Base-by-base conservation (phyloP, 352 stramenopile species). In the Globisporangium cederbergense region DNA sequence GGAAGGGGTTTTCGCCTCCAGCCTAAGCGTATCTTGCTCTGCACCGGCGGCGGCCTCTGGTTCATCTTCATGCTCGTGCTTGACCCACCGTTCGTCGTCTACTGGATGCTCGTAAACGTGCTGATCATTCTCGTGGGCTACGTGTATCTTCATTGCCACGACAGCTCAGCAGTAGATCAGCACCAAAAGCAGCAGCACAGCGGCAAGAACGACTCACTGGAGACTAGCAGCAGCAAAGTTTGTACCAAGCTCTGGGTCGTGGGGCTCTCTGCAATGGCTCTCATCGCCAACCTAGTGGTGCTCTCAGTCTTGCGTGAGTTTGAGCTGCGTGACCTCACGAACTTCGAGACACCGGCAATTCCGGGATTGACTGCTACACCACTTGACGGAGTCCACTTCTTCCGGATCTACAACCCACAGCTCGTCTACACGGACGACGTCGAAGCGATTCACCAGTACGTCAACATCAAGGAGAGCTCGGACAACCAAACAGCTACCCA, bases 221-320 rank as follows among this genome's bases (percentile, higher is more conserved):
- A 18, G 6, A 28, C 20, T 14, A 6, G 45, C 18, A 30, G 5
- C 18, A 51, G 7, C 18, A 51, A 1, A 7, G 9, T 28, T 28
- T 14, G 0, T 6, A 30, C 13, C 45, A 51, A 51, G n/a, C 45
- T 7, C 18, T 51, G 45, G 45, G n/a, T 51, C 18, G 45, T 14
- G 18, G n/a, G 7, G 18, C 45, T 51, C 45, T 13, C 45, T 7
- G 18, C n/a, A 28, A n/a, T 51, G 18, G 45, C 45, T n/a, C 45
- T 51, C 7, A 4, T 51, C 7, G 6, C 4, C 45, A 51, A 28
- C 18, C 2, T 14, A 4, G 20, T 28, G 18, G 45, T 28, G 45
- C n/a, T 51, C 45, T 22, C 45, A 14, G 6, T 51, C 45, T 51
- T 51, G 45, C 45, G 45, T n/a, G n/a, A 51, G 45, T 51, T 51